Base-by-base conservation (phyloP, 192 early-diverging fungal species). In the Coemansia sp. region DNA sequence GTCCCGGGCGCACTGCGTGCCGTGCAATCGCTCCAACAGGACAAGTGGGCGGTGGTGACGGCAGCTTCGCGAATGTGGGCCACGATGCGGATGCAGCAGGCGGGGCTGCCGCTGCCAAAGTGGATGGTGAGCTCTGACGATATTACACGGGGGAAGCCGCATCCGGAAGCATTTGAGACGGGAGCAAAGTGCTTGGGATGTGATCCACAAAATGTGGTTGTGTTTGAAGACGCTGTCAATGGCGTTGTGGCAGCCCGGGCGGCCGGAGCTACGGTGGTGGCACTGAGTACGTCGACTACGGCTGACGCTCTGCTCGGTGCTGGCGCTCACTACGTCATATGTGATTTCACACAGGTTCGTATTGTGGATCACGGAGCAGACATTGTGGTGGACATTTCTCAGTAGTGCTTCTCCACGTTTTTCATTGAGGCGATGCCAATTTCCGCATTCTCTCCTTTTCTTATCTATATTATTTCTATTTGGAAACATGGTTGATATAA, bases 161-260 rank as follows among this genome's bases (percentile, higher is more conserved):
- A 67, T 15, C 77, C 77, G 0, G 68, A 74, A 14, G 59, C 68
- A 21, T 79, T 65, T 51, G 17, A 38, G 41, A 12, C 37, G 37
- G 72, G 72, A 1, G 72, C 77, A 0, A 22, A 25, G 11, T 3
- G 25, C 17, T 62, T 79, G 56, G 64, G 61, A 0, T 17, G 60
- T 2, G 57, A 41, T 0, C 67, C 77, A 1, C 3, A 9, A 10
- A 56, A 74, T 1, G 49, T 54, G 1, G 60, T 79, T n/a, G 72
- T 74, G 3, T 79, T 79, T 52, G 77, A 75, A 45, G 73, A 80
- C 57, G 48, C 77, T 11, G 57, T 71, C 9, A 66, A 67, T n/a
- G 77, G 72, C 10, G 66, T 65, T 21, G 64, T 67, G 62, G 72
- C 77, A 0, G 77, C 66, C n/a, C 17, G 21, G 14, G 68, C 68